Evolutionary conservation across 768 basidiomycete genomes (phyloP).

Genomic region (Amanita thiersii): DNA sequence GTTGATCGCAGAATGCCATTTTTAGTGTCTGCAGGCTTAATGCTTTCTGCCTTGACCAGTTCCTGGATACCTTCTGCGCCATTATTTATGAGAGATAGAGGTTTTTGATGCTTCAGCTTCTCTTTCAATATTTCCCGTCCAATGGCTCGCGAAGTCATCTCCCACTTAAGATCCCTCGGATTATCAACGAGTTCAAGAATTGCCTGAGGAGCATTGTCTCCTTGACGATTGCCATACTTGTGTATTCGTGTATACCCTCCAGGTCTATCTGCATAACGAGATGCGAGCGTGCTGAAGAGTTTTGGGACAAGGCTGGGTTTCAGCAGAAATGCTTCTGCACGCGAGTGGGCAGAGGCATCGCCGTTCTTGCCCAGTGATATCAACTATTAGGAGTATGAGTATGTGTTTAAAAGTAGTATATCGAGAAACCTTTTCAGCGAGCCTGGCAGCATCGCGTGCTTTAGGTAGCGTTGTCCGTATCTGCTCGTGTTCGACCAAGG

Average conservation of each 20-base stretch:
- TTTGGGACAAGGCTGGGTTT: constrained; percentile 67
- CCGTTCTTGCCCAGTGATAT: constrained; percentile 92
- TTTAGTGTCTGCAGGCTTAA: constrained; percentile 26
- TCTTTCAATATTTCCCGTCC: constrained; percentile 74
- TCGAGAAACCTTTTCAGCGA: constrained; percentile 78
- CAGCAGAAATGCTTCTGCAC: constrained; percentile 75
- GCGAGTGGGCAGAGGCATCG: constrained; percentile 55
- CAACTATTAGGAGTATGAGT: constrained; percentile 38
- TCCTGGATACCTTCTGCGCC: constrained; percentile 38
- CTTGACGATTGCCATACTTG: constrained; percentile 80
- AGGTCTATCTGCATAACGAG: constrained; percentile 72
- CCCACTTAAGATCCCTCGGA: constrained; percentile 79
- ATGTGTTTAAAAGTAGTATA: not conserved
- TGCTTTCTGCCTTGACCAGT: constrained; percentile 42
- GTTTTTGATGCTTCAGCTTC: constrained; percentile 36
- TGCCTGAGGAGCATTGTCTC: constrained; percentile 91
- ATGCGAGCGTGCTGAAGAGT: constrained; percentile 71
- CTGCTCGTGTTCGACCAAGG: constrained; percentile 89
- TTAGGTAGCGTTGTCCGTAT: constrained; percentile 95
- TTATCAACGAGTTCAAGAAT: constrained; percentile 95
- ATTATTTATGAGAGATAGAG: constrained; percentile 39
- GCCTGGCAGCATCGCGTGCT: constrained; percentile 82
- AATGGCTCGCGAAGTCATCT: constrained; percentile 81
- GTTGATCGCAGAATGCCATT: constrained; percentile 44
- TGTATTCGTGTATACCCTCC: constrained; percentile 96